Conservation (phyloP, 2,329 filamentous ascomycete genomes). For the Nemania diffusa region DNA sequence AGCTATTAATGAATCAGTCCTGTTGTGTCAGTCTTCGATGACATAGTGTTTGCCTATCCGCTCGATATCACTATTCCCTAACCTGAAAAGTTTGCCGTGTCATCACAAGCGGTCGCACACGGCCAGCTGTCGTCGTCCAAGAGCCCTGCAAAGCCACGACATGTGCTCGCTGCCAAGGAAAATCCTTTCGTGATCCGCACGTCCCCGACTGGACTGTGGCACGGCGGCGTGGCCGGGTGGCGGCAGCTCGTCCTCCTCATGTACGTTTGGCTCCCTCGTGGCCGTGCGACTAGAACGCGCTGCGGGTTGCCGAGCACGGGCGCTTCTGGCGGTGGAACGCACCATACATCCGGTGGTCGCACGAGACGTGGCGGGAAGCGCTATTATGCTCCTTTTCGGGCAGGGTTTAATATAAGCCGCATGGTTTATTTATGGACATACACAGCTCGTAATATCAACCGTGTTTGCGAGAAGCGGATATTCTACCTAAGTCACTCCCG, state of each 20-base stretch:
- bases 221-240: neutral
- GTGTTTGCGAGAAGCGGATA: neutral
- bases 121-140: neutral
- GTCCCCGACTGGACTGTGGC: neutral
- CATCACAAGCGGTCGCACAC: neutral
- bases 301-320: conserved; percentile 11
- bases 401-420: neutral
- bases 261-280: conserved; percentile 9
- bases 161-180: neutral
- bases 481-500: neutral
- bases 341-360: neutral
- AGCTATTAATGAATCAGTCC: neutral
- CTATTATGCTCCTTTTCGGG: neutral
- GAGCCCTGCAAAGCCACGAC: neutral
- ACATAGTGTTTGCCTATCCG: neutral
- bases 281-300: neutral
- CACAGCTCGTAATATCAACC: no score
- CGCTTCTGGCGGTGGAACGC: neutral
- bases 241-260: neutral
- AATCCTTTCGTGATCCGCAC: neutral
- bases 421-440: no score
- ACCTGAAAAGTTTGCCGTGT: neutral
- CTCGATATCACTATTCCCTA: neutral
- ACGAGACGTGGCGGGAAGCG: neutral
- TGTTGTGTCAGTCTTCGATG: neutral